Percentiles rank a stretch among this genome's conserved stretches.
These are phyloP conservation scores for Nicotiana knightiana DNA, from an alignment of 257 asterid genomes.

Conservation along the genomic window DNA sequence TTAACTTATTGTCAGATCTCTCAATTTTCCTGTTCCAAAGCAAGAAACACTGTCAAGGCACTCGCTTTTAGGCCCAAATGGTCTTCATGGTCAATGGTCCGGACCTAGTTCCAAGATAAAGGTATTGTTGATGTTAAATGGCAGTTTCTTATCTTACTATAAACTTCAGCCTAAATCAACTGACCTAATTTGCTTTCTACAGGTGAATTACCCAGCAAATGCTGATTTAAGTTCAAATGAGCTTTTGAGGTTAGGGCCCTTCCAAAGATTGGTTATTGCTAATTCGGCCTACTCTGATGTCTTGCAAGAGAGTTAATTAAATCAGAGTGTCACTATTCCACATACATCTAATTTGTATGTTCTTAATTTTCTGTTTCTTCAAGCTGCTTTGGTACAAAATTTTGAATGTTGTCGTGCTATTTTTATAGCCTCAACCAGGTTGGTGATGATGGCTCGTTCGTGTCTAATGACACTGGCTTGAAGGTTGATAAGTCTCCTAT, in stretches of 20 bases:
- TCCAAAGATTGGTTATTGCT: not conserved
- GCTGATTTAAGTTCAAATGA: slow-evolving; percentile 48
- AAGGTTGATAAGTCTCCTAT: slow-evolving; percentile 46
- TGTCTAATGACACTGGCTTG: slow-evolving; percentile 25
- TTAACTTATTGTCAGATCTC: slow-evolving; percentile 45
- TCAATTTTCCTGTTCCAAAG: slow-evolving; percentile 73
- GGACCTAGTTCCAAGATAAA: slow-evolving; percentile 66
- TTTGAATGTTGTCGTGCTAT: slow-evolving; percentile 29
- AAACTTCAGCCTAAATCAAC: slow-evolving; percentile 7
- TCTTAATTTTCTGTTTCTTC: not conserved
- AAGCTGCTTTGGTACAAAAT: slow-evolving; percentile 17
- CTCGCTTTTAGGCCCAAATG: slow-evolving; percentile 81
- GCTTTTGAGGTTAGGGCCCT: slow-evolving; percentile 52
- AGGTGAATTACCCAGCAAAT: slow-evolving; percentile 84
- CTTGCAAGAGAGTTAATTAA: not conserved
- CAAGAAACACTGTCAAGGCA: slow-evolving; percentile 90
- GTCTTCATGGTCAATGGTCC: slow-evolving; percentile 81
- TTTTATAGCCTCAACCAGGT: slow-evolving; percentile 60
- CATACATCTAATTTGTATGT: too few relatives aligned
- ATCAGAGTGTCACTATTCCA: not conserved
- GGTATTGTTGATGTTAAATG: slow-evolving; percentile 32
- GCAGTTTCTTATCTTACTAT: not conserved
- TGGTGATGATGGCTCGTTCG: slow-evolving; percentile 37
- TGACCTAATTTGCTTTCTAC: slow-evolving; percentile 17
- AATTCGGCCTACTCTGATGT: not conserved